These are phyloP conservation scores for Suhomyces emberorum DNA, from an alignment of 805 yeast genomes.

Conservation along the genomic window DNA sequence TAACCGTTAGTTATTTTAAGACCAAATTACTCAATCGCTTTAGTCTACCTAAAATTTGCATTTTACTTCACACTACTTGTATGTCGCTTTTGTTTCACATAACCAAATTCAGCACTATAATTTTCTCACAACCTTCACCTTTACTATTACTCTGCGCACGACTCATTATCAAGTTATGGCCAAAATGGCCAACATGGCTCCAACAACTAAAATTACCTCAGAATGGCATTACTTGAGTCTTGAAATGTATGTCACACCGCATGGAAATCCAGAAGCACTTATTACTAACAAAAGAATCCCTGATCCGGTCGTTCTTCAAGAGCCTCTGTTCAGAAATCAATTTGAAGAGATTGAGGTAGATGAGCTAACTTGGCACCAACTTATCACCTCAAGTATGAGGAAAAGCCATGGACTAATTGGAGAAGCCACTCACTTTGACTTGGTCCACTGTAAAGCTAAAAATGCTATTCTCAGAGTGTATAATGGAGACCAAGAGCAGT, in stretches of 20 bases:
- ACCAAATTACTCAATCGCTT: no score
- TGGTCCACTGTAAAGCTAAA: conserved; percentile 10
- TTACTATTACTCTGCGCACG: no score
- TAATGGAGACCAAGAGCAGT: conserved; percentile 25
- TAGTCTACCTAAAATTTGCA: no score
- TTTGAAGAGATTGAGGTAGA: conserved; percentile 9
- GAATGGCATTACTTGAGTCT: conserved; percentile 16
- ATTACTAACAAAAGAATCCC: conserved; percentile 12
- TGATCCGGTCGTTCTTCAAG: conserved; percentile 6
- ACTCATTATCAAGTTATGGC: no score
- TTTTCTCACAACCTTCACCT: no score
- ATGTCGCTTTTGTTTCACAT: no score
- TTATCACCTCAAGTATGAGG: conserved; percentile 11
- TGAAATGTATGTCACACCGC: conserved; percentile 12
- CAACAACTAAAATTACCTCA: no score
- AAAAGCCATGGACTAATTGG: conserved; percentile 18
- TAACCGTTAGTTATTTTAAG: no score
- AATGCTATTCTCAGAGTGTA: conserved; percentile 25
- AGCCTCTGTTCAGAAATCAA: conserved; percentile 1
- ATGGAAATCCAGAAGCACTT: not conserved
- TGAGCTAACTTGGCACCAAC: conserved; percentile 17
- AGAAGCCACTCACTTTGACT: conserved; percentile 16
- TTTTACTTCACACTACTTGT: no score
- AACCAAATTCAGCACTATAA: no score
- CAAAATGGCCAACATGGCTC: no score